Base-by-base conservation (phyloP, 1,284 basidiomycete species). In the Ustilago xerochloae region DNA sequence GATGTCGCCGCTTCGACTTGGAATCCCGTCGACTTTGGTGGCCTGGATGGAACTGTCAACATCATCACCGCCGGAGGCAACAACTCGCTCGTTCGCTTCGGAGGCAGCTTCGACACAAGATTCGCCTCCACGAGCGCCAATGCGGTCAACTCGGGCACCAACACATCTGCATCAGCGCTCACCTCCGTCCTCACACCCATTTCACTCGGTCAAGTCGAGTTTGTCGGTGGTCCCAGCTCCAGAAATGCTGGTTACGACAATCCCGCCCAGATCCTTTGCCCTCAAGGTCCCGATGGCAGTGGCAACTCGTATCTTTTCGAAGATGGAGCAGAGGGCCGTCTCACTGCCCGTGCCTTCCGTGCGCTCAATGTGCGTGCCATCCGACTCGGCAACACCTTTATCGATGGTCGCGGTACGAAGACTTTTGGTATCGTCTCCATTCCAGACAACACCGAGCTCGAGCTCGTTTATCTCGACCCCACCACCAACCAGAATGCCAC, bases 331-430 rank as follows among this genome's bases (percentile, higher is more conserved):
- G 90, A 91, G 2, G 87, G 91, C 35, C 89, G 96, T 73, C 82
- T 86, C 39, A 93, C 92, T 26, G 87, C 93, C 36, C 88, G 91
- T 50, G 88, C 91, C 41, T 92, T 91, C 83, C 87, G 89, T 30
- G 90, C 88, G 78, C 88, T 92, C 66, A 89, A 88, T 57, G 91
- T 89, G 3, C 90, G 88, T 56, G 96, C 95, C 10, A 85, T 98
- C 48, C 90, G 96, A 43, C 86, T 99, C 38, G 94, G 93, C 29
- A 98, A 99, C 86, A 94, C 93, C 0, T 93, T 94, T 83, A 87
- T 90, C 66, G 86, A 88, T 50, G 89, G 90, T 46, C 90, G 92
- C 68, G 92, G 93, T 20, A 94, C 94, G 0, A 92, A 89, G 18
- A 88, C 87, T 2, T 99, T 99, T 85, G 91, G 89, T 93, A 61